Conservation (phyloP, 2,329 filamentous ascomycete species). For the Fusarium sp. region DNA sequence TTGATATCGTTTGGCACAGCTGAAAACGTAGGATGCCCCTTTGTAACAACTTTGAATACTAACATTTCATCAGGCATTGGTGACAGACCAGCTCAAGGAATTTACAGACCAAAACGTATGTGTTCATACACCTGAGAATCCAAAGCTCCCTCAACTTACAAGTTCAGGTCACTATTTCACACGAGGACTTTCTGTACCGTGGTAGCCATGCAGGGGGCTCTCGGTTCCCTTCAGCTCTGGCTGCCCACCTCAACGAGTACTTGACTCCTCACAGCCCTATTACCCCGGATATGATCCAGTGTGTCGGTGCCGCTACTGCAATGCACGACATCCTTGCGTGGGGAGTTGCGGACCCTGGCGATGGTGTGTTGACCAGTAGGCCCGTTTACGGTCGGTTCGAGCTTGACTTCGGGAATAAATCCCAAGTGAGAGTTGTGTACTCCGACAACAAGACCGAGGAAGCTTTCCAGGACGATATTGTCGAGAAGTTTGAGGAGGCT, state of each 20-base stretch:
- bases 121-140: accelerated
- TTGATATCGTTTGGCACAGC: conserved; percentile 62
- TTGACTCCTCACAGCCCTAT: conserved; percentile 50
- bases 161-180: conserved; percentile 42
- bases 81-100: conserved; percentile 52
- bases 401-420: conserved; percentile 59
- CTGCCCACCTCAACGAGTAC: conserved; percentile 54
- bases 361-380: conserved; percentile 54
- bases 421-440: conserved; percentile 58
- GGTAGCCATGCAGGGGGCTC: conserved; percentile 52
- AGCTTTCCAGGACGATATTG: conserved; percentile 57
- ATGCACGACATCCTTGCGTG: conserved; percentile 56
- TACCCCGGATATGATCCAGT: conserved; percentile 48
- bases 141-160: not conserved
- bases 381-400: conserved; percentile 63
- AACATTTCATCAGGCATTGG: conserved; percentile 49
- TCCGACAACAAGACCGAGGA: conserved; percentile 57
- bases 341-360: conserved; percentile 53
- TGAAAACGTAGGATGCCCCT: conserved; percentile 54
- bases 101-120: conserved; percentile 50
- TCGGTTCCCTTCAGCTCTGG: conserved; percentile 50
- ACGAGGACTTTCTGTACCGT: conserved; percentile 52
- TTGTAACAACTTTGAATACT: not conserved
- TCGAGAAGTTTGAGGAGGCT: conserved; percentile 60
- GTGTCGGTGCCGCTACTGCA: conserved; percentile 52